phyloP scores from a whole-genome alignment of 768 basidiomycete genomes.

The Kwoniella europaea region DNA sequence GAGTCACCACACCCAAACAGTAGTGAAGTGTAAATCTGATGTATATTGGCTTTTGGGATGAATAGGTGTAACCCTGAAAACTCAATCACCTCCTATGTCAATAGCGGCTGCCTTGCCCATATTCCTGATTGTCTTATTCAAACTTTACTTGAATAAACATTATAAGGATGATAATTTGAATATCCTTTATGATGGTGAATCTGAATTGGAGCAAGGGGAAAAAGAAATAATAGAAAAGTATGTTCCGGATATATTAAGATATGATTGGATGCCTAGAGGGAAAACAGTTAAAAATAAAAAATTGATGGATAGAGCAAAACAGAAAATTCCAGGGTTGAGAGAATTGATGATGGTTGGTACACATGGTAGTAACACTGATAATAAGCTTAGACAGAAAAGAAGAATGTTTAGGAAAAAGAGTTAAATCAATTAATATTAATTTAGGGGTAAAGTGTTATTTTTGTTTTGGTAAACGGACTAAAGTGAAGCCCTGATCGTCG shows the following conservation, averaged over 20 bases:
- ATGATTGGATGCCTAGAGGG: constrained; percentile 28
- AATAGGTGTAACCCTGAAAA: constrained; percentile 42
- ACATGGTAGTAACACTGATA: background rate
- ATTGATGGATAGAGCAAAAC: constrained; percentile 11
- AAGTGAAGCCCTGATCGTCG: constrained; percentile 3
- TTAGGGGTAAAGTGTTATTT: background rate
- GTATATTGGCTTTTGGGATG: background rate
- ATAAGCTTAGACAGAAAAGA: background rate
- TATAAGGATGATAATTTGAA: constrained; percentile 10
- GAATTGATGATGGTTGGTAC: constrained; percentile 11
- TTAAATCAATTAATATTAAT: background rate
- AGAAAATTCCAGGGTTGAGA: constrained; percentile 1
- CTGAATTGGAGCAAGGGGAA: constrained; percentile 2
- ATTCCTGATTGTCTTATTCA: constrained; percentile 23
- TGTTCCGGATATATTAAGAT: constrained; percentile 27
- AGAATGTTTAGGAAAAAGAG: background rate
- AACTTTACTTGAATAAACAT: constrained; percentile 16
- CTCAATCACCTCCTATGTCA: constrained; percentile 34
- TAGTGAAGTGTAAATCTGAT: background rate
- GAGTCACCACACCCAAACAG: constrained; percentile 21
- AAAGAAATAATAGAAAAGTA: constrained; percentile 13
- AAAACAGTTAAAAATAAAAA: constrained; percentile 20
- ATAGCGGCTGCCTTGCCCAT: constrained; percentile 27
- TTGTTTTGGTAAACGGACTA: background rate
- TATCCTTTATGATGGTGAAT: background rate